Percentiles rank a stretch among this genome's conserved stretches.
Conservation (phyloP, 2,329 filamentous ascomycete genomes). For the Neofusicoccum cordaticola region DNA sequence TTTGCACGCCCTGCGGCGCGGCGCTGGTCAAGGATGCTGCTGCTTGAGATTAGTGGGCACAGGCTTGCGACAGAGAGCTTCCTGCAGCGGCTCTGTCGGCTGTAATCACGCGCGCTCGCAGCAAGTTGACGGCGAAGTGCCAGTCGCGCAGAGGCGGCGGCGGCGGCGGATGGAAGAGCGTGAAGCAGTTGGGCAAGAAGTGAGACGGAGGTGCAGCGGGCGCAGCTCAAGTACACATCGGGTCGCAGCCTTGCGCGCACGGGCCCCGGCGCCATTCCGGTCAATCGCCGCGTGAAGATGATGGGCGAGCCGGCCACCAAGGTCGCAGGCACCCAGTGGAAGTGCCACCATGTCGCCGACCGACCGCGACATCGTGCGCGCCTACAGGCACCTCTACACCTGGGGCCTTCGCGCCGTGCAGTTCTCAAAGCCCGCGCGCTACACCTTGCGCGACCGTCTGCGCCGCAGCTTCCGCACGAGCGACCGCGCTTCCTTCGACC, state of each 20-base stretch:
- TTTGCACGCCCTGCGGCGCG: neutral
- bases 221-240: neutral
- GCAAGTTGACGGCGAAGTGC: neutral
- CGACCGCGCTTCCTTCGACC: conserved; percentile 29
- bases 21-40: conserved; percentile 6
- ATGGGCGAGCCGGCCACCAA: neutral
- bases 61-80: neutral
- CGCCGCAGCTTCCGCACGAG: conserved; percentile 41
- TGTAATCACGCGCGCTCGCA: neutral
- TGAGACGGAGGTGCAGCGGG: conserved; percentile 10
- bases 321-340: neutral
- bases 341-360: neutral
- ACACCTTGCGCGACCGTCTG: conserved; percentile 54
- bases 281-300: neutral
- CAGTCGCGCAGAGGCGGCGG: neutral
- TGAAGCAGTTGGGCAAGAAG: neutral
- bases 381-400: conserved; percentile 70
- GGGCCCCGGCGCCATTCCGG: neutral
- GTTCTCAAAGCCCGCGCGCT: conserved; percentile 67
- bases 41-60: conserved; percentile 1
- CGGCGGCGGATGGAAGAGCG: neutral
- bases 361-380: conserved; percentile 48
- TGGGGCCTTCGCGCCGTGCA: conserved; percentile 67
- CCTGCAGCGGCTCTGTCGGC: neutral
- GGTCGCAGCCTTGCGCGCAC: neutral